A percentile compares a stretch with the other conserved stretches of the same genome.
Conservation (phyloP, 192 early-diverging fungal species). For the Gonapodya prolifera region DNA sequence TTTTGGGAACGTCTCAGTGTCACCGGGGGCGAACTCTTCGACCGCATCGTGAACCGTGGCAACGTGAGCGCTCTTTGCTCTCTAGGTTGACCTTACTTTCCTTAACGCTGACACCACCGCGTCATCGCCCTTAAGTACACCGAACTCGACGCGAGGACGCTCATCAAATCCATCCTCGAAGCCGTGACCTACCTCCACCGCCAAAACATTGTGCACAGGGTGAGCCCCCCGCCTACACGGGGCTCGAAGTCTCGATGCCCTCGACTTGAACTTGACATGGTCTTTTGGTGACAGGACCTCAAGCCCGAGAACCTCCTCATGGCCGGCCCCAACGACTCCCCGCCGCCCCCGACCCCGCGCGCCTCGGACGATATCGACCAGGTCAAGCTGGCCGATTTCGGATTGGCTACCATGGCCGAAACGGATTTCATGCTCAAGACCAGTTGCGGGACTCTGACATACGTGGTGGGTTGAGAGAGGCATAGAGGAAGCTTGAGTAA, state of each 20-base stretch:
- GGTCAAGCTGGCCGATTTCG: not conserved
- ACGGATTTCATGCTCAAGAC: not conserved
- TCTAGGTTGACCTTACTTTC: not conserved
- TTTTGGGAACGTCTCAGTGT: not conserved
- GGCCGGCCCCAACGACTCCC: not conserved
- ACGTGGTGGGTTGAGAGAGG: not conserved
- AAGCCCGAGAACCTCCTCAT: conserved; percentile 7
- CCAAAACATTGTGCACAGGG: conserved; percentile 4
- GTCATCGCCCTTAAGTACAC: not conserved
- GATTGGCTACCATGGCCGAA: not conserved
- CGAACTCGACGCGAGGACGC: conserved; percentile 1
- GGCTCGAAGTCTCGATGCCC: too few relatives aligned
- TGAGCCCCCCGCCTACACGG: too few relatives aligned
- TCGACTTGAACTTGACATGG: too few relatives aligned
- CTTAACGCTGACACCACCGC: not conserved
- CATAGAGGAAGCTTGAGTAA: too few relatives aligned
- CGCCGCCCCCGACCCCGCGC: too few relatives aligned
- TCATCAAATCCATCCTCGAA: conserved; percentile 28
- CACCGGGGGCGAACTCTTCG: not conserved
- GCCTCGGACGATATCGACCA: not conserved
- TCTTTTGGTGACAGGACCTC: not conserved
- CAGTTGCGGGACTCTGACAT: not conserved
- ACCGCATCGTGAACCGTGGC: conserved; percentile 5
- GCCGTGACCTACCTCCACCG: conserved; percentile 35
- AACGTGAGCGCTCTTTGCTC: not conserved